Base-by-base conservation (phyloP, 169 alveolate species). In the Condylostoma magnum region DNA sequence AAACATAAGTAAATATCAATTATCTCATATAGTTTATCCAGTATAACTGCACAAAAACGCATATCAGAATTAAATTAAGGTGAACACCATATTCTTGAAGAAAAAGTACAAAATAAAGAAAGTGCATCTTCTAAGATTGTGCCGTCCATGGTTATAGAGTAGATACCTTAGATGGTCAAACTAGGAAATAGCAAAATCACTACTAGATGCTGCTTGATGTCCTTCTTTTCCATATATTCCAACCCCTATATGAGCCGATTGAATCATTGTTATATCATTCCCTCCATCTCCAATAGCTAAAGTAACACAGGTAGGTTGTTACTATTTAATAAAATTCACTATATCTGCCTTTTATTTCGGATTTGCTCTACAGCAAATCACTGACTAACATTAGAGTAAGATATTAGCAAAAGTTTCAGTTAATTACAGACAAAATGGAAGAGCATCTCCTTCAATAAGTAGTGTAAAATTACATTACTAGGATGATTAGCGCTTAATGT, bases 211-310 rank as follows among this genome's bases (percentile, higher is more conserved):
- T 50, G 99, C 99, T 86, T 97, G 98, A 56, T 89, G 86, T 27
- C 99, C 99, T 83, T 97, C 99, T 71, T 94, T 97, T 38, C 99
- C 99, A 22, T 90, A 95, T 25, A 97, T 95, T 15, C 99, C 99
- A 46, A 97, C 86, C 6, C 99, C 99, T 18, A 95, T 94, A 43
- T 66, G 58, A 25, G 97, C 97, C 25, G 95, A 98, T 77, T 90
- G 93, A 37, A 98, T 97, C 99, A 98, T 98, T 34, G 99, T 97
- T 22, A 97, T 99, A 80, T 98, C 99, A 77, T 98, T 98, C 20
- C 99, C 99, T 6, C 99, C 99, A 85, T 98, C 99, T 20, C 99
- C 99, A 56, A 98, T 95, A 1, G 99, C 96, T 33, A 96, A 89
- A 0, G 98, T 94, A 28, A 72, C 63, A 3, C 75, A 80, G 0